Evolutionary conservation across 1,284 basidiomycete genomes (phyloP).

Genomic region (Trametes sp.): DNA sequence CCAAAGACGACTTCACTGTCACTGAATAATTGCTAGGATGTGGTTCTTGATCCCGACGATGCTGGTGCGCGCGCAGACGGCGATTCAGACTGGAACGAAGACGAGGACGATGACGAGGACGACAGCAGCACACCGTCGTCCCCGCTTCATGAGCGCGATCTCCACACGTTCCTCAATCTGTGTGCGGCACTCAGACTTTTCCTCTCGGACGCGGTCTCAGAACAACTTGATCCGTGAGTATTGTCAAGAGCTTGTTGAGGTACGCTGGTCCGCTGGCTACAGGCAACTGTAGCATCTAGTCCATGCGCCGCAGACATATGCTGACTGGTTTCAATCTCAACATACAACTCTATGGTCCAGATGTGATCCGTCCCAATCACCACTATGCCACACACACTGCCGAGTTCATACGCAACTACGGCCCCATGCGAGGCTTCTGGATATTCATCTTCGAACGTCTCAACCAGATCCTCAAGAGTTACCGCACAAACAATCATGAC

Average conservation of each 20-base stretch:
- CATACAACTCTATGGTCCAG: slow-evolving; percentile 39
- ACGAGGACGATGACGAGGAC: slow-evolving; percentile 4
- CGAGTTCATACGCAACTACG: slow-evolving; percentile 39
- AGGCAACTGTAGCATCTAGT: no score
- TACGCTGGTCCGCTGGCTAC: not conserved
- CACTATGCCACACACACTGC: slow-evolving; percentile 42
- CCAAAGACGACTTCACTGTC: no score
- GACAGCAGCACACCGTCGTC: slow-evolving; percentile 1
- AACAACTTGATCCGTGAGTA: slow-evolving; percentile 36
- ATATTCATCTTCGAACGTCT: slow-evolving; percentile 48
- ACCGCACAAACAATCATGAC: slow-evolving; percentile 42
- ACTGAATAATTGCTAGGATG: not conserved
- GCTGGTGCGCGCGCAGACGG: slow-evolving; percentile 6
- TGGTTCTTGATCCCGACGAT: slow-evolving; percentile 18
- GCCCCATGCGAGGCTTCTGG: slow-evolving; percentile 47
- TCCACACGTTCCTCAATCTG: slow-evolving; percentile 38
- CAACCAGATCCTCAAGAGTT: slow-evolving; percentile 48
- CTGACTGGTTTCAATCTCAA: no score
- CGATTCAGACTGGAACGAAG: not conserved
- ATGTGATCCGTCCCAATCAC: slow-evolving; percentile 41
- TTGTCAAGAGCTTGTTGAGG: slow-evolving; percentile 32
- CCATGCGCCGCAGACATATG: no score
- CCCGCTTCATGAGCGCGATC: slow-evolving; percentile 38
- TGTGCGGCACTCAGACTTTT: slow-evolving; percentile 31
- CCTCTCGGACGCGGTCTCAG: slow-evolving; percentile 13